phyloP scores from a whole-genome alignment of 805 yeast species.

The Candida odintsovae region DNA sequence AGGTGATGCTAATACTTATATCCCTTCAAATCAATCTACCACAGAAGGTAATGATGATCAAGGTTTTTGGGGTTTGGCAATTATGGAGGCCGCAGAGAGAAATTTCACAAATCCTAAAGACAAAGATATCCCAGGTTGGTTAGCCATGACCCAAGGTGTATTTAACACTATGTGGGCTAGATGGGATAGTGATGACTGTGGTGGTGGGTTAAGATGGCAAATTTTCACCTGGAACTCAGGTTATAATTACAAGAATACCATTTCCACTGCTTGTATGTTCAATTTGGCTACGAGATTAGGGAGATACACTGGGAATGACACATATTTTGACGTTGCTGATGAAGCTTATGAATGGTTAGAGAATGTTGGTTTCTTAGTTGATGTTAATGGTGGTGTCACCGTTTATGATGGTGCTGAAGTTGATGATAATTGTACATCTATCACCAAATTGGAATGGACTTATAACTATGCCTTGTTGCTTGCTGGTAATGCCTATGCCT shows the following conservation, averaged over 20 bases:
- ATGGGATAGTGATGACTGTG: constrained; percentile 53
- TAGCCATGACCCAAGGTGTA: constrained; percentile 55
- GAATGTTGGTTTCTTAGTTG: constrained; percentile 39
- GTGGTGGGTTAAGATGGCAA: constrained; percentile 71
- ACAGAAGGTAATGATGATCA: constrained; percentile 76
- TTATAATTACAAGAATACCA: constrained; percentile 58
- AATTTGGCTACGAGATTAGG: constrained; percentile 60
- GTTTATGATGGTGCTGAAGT: constrained; percentile 58
- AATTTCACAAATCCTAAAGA: constrained; percentile 48
- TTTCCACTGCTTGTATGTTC: constrained; percentile 59
- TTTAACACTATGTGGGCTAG: constrained; percentile 57
- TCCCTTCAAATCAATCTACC: constrained; percentile 57
- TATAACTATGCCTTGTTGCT: constrained; percentile 66
- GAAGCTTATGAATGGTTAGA: constrained; percentile 56
- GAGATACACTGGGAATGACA: constrained; percentile 49
- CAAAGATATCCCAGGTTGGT: constrained; percentile 44
- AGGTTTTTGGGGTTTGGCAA: constrained; percentile 68
- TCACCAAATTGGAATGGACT: constrained; percentile 53
- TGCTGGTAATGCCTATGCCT: constrained; percentile 66
- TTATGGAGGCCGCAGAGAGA: constrained; percentile 58
- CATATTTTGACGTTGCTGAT: constrained; percentile 49
- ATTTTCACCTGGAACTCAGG: constrained; percentile 69
- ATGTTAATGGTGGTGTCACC: constrained; percentile 26
- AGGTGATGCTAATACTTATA: constrained; percentile 48
- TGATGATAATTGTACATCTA: constrained; percentile 40